Base-by-base conservation (phyloP, 2,329 filamentous ascomycete genomes). In the Thelonectria rubi region DNA sequence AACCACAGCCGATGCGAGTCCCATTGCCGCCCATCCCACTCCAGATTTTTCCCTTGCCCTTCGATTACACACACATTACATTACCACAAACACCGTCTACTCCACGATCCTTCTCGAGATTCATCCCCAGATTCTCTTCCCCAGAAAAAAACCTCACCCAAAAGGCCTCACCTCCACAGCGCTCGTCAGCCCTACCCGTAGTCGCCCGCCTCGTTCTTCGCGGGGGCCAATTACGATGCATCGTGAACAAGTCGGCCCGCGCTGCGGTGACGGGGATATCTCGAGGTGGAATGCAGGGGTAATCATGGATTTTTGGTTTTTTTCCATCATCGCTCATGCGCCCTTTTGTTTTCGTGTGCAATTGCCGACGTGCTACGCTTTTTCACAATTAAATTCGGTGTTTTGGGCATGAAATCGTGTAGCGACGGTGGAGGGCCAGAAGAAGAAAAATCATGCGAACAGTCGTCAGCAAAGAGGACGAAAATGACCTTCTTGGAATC, bases 241-340 rank as follows among this genome's bases (percentile, higher is more conserved):
- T 59, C 50, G 55, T 49, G 45, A 30, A 20, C 26, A 30, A 37
- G 30, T 40, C 30, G 50, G 56, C 45, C 50, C 34, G 56, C 56
- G 56, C 50, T 60, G 58, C 39, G 49, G 45, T 46, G 58, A 55
- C 51, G 51, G 58, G 58, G 58, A 37, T 50, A 49, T 60, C 51
- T 50, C 11, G 3, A 60, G 51, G 57, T 60, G 58, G 46, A 60
- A 40, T 60, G 47, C 52, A 60, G 58, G 58, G 58, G 32, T 60
- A 24, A 47, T 60, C 52, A 60, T 60, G 58, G 55, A 55, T 24
- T 60, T 43, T 15, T 30, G n/a, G n/a, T n/a, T n/a, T n/a, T 8
- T 30, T 30, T 30, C 26, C 34, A n/a, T n/a, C 34, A 15, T 37
- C 15, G 18, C 20, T 51, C 51, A 50, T 60, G 58, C 46, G 45